These are phyloP conservation scores for Mortierella sp. DNA, from an alignment of 371 early-diverging fungal species.

Conservation along the genomic window DNA sequence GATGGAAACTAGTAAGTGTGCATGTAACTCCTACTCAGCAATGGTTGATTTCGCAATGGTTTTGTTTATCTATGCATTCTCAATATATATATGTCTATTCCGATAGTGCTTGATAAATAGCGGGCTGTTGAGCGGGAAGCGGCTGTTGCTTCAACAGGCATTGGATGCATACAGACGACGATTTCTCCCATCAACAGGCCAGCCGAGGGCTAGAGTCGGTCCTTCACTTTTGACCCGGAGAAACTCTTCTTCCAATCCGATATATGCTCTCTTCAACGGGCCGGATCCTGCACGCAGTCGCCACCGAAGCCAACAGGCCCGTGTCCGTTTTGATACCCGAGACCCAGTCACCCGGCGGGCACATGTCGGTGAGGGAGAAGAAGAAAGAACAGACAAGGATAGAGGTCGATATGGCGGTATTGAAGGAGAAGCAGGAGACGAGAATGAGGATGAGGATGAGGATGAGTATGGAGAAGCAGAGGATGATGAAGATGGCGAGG, in stretches of 20 bases:
- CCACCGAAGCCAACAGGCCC: slow-evolving; percentile 6
- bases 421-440: background rate
- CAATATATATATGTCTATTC: background rate
- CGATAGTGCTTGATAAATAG: slow-evolving; percentile 38
- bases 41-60: background rate
- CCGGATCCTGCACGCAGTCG: background rate
- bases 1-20: slow-evolving; percentile 49
- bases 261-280: slow-evolving; percentile 1
- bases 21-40: background rate
- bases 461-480: background rate
- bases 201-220: slow-evolving; percentile 38
- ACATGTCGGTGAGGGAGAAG: background rate
- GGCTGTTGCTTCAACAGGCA: slow-evolving; percentile 45
- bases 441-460: background rate
- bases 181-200: slow-evolving; percentile 43
- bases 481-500: slow-evolving; percentile 5
- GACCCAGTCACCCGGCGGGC: background rate
- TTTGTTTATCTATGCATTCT: background rate
- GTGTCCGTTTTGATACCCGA: slow-evolving; percentile 11
- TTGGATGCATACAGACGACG: slow-evolving; percentile 48
- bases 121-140: slow-evolving; percentile 22
- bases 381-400: background rate
- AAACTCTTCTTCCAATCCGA: slow-evolving; percentile 5
- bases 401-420: background rate
- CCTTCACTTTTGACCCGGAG: slow-evolving; percentile 21